Base-by-base conservation (phyloP, 495 filamentous ascomycete species). In the Penicillium daleae region DNA sequence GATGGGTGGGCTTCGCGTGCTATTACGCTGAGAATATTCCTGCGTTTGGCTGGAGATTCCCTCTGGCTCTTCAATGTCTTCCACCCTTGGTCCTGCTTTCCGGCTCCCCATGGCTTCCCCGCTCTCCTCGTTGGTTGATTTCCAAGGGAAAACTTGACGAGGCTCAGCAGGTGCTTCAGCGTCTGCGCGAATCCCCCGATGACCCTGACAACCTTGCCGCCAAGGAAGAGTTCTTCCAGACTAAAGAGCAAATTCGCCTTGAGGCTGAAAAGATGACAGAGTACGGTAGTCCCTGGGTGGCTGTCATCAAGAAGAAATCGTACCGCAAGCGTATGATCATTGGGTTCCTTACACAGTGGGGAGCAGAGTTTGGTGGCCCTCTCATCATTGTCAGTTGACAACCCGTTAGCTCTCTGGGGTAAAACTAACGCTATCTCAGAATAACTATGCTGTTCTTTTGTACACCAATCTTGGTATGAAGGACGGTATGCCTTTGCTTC, bases 371-470 rank as follows among this genome's bases (percentile, higher is more conserved):
- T 56, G 74, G 70, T 37, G 76, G 74, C n/a, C 71, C 74, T 42
- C 59, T 77, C 19, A 74, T 78, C 22, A 77, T 77, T 10, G 74
- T 76, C 26, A 57, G 74, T 73, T 37, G 6, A 13, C 26, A 2
- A 10, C 19, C 31, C 8, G 3, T 62, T 24, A 35, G 6, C 54
- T 46, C 48, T 46, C 31, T 42, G 26, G 31, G 33, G 26, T 10
- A n/a, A 46, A 13, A 29, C 66, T 71, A 39, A 69, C 26, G 22
- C 21, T 46, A 31, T 0, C 6, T 24, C 27, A 73, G 69, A 78
- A 79, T 53, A 83, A 82, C 64, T 85, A 85, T 60, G 76, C 74
- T 2, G 80, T 85, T 22, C 57, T 85, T 13, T 63, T 85, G n/a
- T 85, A 82, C 66, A 73, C 66, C 4, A 76, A 72, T 24, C 72